Percentiles rank a stretch among this genome's conserved stretches.
phyloP scores from a whole-genome alignment of 2,329 filamentous ascomycete genomes.

The Aureobasidium sp. region DNA sequence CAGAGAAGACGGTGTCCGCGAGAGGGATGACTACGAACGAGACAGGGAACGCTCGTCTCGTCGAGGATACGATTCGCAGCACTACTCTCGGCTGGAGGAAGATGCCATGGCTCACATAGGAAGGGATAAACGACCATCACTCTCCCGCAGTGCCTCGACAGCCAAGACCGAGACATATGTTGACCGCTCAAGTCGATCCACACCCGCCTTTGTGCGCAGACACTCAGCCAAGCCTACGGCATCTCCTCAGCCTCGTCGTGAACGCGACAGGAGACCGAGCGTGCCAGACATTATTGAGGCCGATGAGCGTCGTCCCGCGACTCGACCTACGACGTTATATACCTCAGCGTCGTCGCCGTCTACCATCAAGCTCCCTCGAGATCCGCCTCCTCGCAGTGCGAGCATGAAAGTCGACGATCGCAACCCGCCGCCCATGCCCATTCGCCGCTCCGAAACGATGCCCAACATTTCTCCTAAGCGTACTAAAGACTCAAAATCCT shows the following conservation, averaged over 20 bases:
- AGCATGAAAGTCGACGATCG: constrained; percentile 24
- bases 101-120: constrained; percentile 27
- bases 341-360: constrained; percentile 31
- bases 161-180: constrained; percentile 23
- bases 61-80: constrained; percentile 18
- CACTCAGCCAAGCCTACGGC: constrained; percentile 22
- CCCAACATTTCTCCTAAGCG: constrained; percentile 20
- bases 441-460: constrained; percentile 40
- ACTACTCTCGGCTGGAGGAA: constrained; percentile 21
- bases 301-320: constrained; percentile 8
- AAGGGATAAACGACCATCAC: constrained; percentile 22
- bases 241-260: constrained; percentile 18
- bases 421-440: constrained; percentile 27
- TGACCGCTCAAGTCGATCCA: constrained; percentile 22
- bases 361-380: constrained; percentile 23
- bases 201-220: constrained; percentile 22
- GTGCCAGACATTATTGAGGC: constrained; percentile 8
- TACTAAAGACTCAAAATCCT: constrained; percentile 18
- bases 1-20: constrained; percentile 14
- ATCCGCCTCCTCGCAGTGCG: constrained; percentile 20
- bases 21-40: constrained; percentile 16
- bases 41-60: neutral
- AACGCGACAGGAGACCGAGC: constrained; percentile 16
- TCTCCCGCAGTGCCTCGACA: constrained; percentile 22
- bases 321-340: constrained; percentile 30